Percentiles rank a stretch among this genome's conserved stretches.
phyloP scores from a whole-genome alignment of 2,329 filamentous ascomycete genomes.

The Pseudocercospora eumusae region DNA sequence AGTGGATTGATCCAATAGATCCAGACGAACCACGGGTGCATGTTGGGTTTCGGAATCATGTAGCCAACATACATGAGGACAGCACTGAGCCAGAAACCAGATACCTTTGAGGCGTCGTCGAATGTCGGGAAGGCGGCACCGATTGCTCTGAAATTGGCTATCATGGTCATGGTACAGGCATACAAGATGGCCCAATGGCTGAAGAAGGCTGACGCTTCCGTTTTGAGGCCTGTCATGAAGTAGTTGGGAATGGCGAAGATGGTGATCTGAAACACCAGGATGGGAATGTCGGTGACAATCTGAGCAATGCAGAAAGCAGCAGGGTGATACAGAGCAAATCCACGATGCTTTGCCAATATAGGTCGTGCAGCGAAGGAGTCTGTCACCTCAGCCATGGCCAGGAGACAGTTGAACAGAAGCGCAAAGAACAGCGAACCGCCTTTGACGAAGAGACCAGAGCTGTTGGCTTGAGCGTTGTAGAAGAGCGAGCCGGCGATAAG shows the following conservation, averaged over 20 bases:
- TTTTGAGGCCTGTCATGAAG: slow-evolving; percentile 63
- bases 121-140: slow-evolving; percentile 39
- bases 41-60: slow-evolving; percentile 38
- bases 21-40: slow-evolving; percentile 56
- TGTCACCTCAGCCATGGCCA: slow-evolving; percentile 67
- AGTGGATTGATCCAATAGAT: slow-evolving; percentile 59
- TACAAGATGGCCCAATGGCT: slow-evolving; percentile 60
- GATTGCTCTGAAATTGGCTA: slow-evolving; percentile 49
- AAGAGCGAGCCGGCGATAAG: slow-evolving; percentile 67
- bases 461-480: slow-evolving; percentile 62
- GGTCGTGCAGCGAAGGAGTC: slow-evolving; percentile 51
- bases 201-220: slow-evolving; percentile 59
- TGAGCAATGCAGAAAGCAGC: slow-evolving; percentile 55
- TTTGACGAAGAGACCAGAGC: slow-evolving; percentile 64
- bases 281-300: slow-evolving; percentile 54
- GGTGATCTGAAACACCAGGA: slow-evolving; percentile 60
- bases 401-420: slow-evolving; percentile 62
- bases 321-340: slow-evolving; percentile 45
- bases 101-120: slow-evolving; percentile 38
- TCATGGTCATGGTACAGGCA: slow-evolving; percentile 50
- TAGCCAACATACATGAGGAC: slow-evolving; percentile 41
- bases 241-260: slow-evolving; percentile 62
- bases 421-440: slow-evolving; percentile 66
- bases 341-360: slow-evolving; percentile 50
- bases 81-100: slow-evolving; percentile 35